Evolutionary conservation across 495 filamentous ascomycete genomes (phyloP), one percentile per base, ranked within the genome.

Genomic region (Eremomyces bilateralis): DNA sequence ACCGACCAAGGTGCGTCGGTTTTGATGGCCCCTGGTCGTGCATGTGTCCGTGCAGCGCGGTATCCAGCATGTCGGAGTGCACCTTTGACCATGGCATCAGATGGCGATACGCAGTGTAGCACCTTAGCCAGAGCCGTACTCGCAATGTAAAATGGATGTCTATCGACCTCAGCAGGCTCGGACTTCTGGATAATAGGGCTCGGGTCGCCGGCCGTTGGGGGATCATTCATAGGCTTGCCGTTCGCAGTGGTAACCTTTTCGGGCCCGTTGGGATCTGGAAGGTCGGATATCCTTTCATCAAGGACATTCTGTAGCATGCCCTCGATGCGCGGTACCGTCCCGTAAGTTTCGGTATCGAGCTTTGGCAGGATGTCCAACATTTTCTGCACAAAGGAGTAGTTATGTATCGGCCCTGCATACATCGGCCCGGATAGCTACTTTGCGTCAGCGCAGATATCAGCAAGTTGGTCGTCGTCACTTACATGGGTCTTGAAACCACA

Each of bases 361-460:
- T 57, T 53, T 2, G 76, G 67, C 4, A 91, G 61, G 28, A 68
- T 60, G 15, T 65, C 63, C 11, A 97, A 60, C 1, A 97, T 70
- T 21, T 57, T 64, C 42, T 78, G 62, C 38, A 97, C 69, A 44
- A 91, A 97, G 3, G 67, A 62, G 4, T 69, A 57, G 32, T 82
- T 84, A 49, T 95, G 88, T 4, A 97, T 57, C 6, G 76, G 80
- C 2, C 88, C 88, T 31, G 65, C 85, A 62, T 80, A 97, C 83
- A 97, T 93, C 0, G 88, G 88, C 0, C 88, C 88, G 1, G 69
- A 72, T 13, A 94, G 53, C 34, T 58, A 27, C 21, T 10, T 4
- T 4, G 3, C 29, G 28, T 41, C 27, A 40, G 37, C 10, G 15
- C 16, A 10, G 28, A 29, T 1, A 1, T 20, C 5, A 31, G 15